Evolutionary conservation across 2,329 filamentous ascomycete genomes (phyloP).

Genomic region (Ceratocystis colombiana): DNA sequence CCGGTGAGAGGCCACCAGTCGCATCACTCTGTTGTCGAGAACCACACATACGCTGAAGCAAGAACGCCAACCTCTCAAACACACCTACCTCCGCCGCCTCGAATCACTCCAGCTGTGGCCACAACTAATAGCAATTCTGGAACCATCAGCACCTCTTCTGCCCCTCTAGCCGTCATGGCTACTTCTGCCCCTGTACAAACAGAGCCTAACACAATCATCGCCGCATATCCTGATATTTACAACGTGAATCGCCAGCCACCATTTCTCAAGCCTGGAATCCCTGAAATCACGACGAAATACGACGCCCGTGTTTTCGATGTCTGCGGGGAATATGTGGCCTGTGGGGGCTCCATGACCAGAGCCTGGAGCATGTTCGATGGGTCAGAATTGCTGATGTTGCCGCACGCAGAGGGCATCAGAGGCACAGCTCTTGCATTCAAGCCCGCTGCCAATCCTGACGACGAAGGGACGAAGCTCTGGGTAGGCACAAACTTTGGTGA

Average conservation of each 20-base stretch:
- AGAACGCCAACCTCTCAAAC: constrained; percentile 7
- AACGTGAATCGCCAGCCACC: constrained; percentile 78
- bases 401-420: constrained; percentile 76
- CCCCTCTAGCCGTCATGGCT: constrained; percentile 23
- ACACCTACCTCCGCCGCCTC: constrained; percentile 18
- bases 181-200: constrained; percentile 26
- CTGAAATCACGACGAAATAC: constrained; percentile 72
- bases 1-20: constrained; percentile 22
- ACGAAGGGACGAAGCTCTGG: constrained; percentile 78
- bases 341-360: constrained; percentile 73
- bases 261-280: constrained; percentile 57
- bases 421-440: constrained; percentile 78
- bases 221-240: constrained; percentile 73
- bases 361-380: constrained; percentile 82
- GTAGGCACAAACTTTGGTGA: constrained; percentile 83
- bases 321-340: constrained; percentile 78
- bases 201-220: constrained; percentile 43
- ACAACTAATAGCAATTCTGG: constrained; percentile 26
- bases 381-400: constrained; percentile 67
- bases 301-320: constrained; percentile 80
- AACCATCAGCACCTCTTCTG: constrained; percentile 25
- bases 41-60: constrained; percentile 14
- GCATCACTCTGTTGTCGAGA: constrained; percentile 23
- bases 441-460: constrained; percentile 62
- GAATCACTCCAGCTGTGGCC: constrained; percentile 25